phyloP scores from a whole-genome alignment of 805 yeast genomes.

The Candida maesae region DNA sequence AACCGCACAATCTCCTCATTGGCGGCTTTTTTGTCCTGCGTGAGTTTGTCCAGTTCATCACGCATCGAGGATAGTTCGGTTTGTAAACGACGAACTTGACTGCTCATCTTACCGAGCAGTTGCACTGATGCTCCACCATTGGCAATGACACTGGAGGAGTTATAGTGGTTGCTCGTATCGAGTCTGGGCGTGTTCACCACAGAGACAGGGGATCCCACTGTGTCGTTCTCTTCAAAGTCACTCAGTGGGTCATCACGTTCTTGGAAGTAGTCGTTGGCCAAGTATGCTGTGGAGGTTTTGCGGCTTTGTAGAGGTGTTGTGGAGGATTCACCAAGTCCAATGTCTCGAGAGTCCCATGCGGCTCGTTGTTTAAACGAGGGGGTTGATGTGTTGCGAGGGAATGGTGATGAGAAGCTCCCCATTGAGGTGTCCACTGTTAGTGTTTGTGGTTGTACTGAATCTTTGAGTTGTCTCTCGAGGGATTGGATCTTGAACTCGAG shows the following conservation, averaged over 20 bases:
- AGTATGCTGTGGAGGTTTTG: conserved; percentile 18
- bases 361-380: conserved; percentile 17
- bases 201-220: conserved; percentile 19
- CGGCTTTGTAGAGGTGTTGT: conserved; percentile 38
- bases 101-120: conserved; percentile 67
- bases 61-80: conserved; percentile 63
- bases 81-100: conserved; percentile 75
- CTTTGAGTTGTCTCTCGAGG: conserved; percentile 19
- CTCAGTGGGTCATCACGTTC: conserved; percentile 12
- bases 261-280: conserved; percentile 15
- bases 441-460: conserved; percentile 17
- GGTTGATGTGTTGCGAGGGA: conserved; percentile 17
- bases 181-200: conserved; percentile 13
- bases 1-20: conserved; percentile 63
- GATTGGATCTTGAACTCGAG: conserved; percentile 19
- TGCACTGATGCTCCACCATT: conserved; percentile 45
- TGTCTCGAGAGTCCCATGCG: conserved; percentile 28
- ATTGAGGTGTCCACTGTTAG: conserved; percentile 10
- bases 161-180: too few relatives aligned
- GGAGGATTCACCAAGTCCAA: conserved; percentile 46
- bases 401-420: conserved; percentile 3
- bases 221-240: conserved; percentile 13
- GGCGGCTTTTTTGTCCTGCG: conserved; percentile 57
- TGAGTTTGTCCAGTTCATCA: conserved; percentile 56
- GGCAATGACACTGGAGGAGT: conserved; percentile 9